phyloP scores from a whole-genome alignment of 2,329 filamentous ascomycete genomes.

The Purpureocillium takamizusanense region DNA sequence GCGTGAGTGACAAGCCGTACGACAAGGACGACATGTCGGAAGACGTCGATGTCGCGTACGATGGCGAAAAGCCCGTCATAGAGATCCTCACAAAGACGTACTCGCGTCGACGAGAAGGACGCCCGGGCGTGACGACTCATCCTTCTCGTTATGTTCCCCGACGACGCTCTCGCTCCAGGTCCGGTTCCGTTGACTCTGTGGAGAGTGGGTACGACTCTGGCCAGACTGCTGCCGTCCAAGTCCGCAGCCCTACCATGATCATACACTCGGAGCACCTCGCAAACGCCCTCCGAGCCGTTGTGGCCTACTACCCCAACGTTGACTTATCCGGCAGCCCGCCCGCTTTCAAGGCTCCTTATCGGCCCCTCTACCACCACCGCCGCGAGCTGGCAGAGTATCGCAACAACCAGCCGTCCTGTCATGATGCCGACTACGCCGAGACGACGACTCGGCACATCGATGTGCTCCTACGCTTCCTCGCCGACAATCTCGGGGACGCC shows the following conservation, averaged over 20 bases:
- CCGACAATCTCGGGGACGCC: conserved; percentile 24
- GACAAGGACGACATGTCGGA: too few species aligned
- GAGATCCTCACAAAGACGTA: too few species aligned
- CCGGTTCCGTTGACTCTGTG: too few species aligned
- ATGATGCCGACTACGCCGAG: conserved; percentile 29
- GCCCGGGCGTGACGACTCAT: too few species aligned
- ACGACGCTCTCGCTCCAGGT: too few species aligned
- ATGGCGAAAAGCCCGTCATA: too few species aligned
- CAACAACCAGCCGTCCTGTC: conserved; percentile 27
- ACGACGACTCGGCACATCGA: conserved; percentile 35
- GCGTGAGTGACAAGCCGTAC: too few species aligned
- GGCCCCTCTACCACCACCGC: conserved; percentile 37
- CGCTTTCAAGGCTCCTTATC: conserved; percentile 34
- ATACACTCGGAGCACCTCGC: conserved; percentile 36
- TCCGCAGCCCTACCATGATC: conserved; percentile 24
- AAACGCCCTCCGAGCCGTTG: conserved; percentile 36
- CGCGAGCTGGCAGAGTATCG: conserved; percentile 32
- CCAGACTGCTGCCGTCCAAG: too few species aligned
- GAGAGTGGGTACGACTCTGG: too few species aligned
- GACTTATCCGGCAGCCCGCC: conserved; percentile 26
- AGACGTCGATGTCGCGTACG: too few species aligned
- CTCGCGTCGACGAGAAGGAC: too few species aligned
- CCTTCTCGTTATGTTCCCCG: too few species aligned
- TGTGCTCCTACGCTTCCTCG: conserved; percentile 33
- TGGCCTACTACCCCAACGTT: conserved; percentile 37